These are phyloP conservation scores for Cubamyces lactineus DNA, from an alignment of 768 basidiomycete genomes.

Conservation along the genomic window DNA sequence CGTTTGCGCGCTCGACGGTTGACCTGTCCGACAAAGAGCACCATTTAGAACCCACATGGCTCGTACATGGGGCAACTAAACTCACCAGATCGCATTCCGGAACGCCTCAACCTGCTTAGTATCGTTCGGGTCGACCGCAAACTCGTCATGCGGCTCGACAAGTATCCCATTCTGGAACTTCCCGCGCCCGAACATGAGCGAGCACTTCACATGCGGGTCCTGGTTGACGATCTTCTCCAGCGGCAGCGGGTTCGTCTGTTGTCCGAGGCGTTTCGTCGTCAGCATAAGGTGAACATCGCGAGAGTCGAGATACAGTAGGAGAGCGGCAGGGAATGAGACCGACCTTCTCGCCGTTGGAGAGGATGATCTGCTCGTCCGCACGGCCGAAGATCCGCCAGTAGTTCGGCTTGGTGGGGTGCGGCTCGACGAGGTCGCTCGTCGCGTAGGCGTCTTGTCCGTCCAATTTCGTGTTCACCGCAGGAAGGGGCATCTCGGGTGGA, in stretches of 20 bases:
- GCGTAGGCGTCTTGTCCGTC: slow-evolving; percentile 28
- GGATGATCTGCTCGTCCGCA: slow-evolving; percentile 49
- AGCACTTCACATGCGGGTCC: slow-evolving; percentile 38
- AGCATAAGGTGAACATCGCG: slow-evolving; percentile 10
- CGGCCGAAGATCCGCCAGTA: slow-evolving; percentile 40
- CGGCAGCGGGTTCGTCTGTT: slow-evolving; percentile 26
- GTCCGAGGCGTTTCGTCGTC: slow-evolving; percentile 24
- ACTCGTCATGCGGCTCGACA: slow-evolving; percentile 37
- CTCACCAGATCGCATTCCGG: slow-evolving; percentile 41
- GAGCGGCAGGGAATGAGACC: slow-evolving; percentile 17
- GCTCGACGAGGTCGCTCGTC: slow-evolving; percentile 25
- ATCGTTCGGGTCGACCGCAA: slow-evolving; percentile 38
- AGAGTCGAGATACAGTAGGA: too few relatives aligned
- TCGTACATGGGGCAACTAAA: not conserved
- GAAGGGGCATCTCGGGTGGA: not conserved
- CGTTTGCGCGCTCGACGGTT: slow-evolving; percentile 41
- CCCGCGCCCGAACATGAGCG: slow-evolving; percentile 46
- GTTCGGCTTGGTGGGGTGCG: slow-evolving; percentile 23
- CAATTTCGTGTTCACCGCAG: slow-evolving; percentile 15
- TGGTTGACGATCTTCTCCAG: slow-evolving; percentile 39
- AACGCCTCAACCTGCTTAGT: slow-evolving; percentile 34
- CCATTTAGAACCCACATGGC: too few relatives aligned
- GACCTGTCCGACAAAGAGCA: too few relatives aligned
- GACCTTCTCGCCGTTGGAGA: slow-evolving; percentile 47
- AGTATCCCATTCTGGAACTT: slow-evolving; percentile 44